Evolutionary conservation across 441 rosid genomes (phyloP).

Genomic region (Populus hybrid): DNA sequence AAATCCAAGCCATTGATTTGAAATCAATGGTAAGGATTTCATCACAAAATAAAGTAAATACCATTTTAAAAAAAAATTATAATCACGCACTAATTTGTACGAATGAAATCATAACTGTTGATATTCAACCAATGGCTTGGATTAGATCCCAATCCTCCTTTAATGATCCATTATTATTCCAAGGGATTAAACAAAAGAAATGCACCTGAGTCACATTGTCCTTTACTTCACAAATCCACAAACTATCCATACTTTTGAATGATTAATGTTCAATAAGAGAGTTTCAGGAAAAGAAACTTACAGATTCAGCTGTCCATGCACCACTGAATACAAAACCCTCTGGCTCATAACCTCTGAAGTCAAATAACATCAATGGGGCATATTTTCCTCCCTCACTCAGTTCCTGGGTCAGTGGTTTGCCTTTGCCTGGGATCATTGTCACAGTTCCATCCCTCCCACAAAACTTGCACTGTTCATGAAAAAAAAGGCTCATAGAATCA

Average conservation of each 20-base stretch:
- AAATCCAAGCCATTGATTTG: no score
- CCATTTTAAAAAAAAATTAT: no score
- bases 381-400: conserved; percentile 53
- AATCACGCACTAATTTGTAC: not conserved
- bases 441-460: conserved; percentile 83
- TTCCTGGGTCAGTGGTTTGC: conserved; percentile 59
- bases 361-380: conserved; percentile 79
- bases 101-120: not conserved
- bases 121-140: not conserved
- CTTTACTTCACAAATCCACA: not conserved
- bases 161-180: not conserved
- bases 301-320: conserved; percentile 84
- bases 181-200: not conserved
- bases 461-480: conserved; percentile 65
- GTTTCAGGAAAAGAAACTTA: conserved; percentile 40
- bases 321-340: conserved; percentile 55
- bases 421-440: conserved; percentile 70
- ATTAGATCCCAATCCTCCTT: not conserved
- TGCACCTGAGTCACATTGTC: not conserved
- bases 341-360: conserved; percentile 86
- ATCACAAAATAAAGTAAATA: not conserved
- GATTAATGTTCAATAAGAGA: not conserved
- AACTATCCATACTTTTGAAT: not conserved
- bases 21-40: not conserved
- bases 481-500: conserved; percentile 9